phyloP scores from a whole-genome alignment of 1,284 basidiomycete genomes.

The Meira miltonrushii region DNA sequence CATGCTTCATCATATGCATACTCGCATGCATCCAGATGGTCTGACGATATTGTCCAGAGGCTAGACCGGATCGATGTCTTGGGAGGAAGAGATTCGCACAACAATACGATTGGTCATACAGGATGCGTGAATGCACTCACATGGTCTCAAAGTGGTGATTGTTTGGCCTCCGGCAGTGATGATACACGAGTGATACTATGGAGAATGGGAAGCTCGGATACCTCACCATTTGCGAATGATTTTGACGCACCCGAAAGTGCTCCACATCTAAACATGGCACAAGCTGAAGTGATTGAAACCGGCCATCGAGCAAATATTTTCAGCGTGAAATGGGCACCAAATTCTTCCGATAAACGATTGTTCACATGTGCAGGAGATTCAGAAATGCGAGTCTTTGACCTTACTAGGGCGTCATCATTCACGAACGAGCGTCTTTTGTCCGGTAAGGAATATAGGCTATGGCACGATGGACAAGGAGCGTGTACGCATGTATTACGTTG shows the following conservation, averaged over 20 bases:
- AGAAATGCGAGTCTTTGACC: constrained; percentile 75
- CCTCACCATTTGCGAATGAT: constrained; percentile 24
- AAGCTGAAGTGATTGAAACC: constrained; percentile 13
- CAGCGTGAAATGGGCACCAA: constrained; percentile 73
- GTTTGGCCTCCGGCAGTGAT: constrained; percentile 73
- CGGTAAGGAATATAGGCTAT: constrained; percentile 18
- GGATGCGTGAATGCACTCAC: constrained; percentile 60
- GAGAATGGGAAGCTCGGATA: constrained; percentile 58
- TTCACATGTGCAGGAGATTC: constrained; percentile 71
- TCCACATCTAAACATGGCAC: constrained; percentile 66
- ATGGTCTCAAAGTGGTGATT: constrained; percentile 71
- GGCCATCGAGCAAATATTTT: constrained; percentile 79
- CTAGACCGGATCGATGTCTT: constrained; percentile 24
- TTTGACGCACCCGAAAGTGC: neutral
- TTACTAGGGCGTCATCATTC: constrained; percentile 45
- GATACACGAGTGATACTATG: constrained; percentile 71
- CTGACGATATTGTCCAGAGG: constrained; percentile 18
- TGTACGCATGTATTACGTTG: constrained; percentile 43
- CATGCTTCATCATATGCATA: neutral
- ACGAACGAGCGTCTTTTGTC: neutral
- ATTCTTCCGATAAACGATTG: constrained; percentile 55
- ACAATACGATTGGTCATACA: constrained; percentile 19
- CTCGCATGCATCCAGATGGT: constrained; percentile 16
- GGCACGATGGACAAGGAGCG: constrained; percentile 21
- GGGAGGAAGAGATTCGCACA: constrained; percentile 17